Evolutionary conservation across 768 basidiomycete genomes (phyloP).

Genomic region (Asterophora lycoperdoides): DNA sequence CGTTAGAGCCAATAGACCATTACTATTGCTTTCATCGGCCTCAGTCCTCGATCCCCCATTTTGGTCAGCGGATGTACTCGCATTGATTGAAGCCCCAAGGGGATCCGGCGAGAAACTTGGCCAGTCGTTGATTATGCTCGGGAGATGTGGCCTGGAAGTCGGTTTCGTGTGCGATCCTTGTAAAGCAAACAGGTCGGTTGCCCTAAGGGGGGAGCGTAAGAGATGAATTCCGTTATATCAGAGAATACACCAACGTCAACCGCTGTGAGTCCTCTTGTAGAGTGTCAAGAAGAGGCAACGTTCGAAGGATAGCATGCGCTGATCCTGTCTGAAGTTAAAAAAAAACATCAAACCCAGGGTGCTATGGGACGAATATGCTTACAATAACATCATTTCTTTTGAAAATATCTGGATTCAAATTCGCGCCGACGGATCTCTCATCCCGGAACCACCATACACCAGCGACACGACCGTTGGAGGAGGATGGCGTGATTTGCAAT

Average conservation of each 20-base stretch:
- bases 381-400: constrained; percentile 63
- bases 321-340: constrained; percentile 62
- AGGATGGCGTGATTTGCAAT: constrained; percentile 32
- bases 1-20: constrained; percentile 61
- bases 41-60: constrained; percentile 34
- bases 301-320: constrained; percentile 64
- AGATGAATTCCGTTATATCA: constrained; percentile 5
- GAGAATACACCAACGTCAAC: constrained; percentile 48
- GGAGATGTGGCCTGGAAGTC: constrained; percentile 40
- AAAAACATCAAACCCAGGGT: background rate
- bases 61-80: constrained; percentile 30
- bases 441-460: constrained; percentile 75
- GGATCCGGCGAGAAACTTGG: constrained; percentile 57
- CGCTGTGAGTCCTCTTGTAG: constrained; percentile 64
- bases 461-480: constrained; percentile 29
- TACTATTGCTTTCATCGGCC: constrained; percentile 48
- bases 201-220: constrained; percentile 38
- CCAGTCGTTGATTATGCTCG: constrained; percentile 64
- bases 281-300: constrained; percentile 67
- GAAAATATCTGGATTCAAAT: constrained; percentile 71
- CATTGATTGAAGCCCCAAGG: constrained; percentile 56
- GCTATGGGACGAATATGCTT: constrained; percentile 18
- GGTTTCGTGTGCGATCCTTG: constrained; percentile 60
- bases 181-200: constrained; percentile 78
- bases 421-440: constrained; percentile 33